Percentiles rank a stretch among this genome's conserved stretches.
phyloP scores from a whole-genome alignment of 1,284 basidiomycete genomes.

The Pulveroboletus sp. region DNA sequence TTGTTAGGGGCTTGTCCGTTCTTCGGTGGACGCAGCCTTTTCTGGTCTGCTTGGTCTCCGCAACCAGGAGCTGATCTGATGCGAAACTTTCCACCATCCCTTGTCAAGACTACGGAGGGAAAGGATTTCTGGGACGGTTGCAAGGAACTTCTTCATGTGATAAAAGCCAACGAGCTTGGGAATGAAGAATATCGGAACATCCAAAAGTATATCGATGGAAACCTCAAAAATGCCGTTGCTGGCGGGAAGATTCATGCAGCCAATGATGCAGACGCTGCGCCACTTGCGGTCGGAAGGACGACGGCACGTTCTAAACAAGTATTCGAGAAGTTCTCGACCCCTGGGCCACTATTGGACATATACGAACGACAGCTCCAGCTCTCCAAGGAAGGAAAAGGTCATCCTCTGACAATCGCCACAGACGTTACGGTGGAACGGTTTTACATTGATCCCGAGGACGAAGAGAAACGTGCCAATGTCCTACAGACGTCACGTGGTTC shows the following conservation, averaged over 20 bases:
- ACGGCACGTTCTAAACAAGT: conserved; percentile 12
- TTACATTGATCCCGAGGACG: conserved; percentile 9
- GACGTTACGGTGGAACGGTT: conserved; percentile 8
- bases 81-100: conserved; percentile 5
- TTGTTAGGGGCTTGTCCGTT: conserved; percentile 7
- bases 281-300: conserved; percentile 10
- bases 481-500: conserved; percentile 14
- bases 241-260: background rate
- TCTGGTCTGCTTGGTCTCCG: conserved; percentile 12
- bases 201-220: conserved; percentile 2
- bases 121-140: conserved; percentile 3
- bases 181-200: conserved; percentile 3
- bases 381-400: conserved; percentile 14
- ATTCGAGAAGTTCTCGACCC: conserved; percentile 33
- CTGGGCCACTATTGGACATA: conserved; percentile 27
- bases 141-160: conserved; percentile 6
- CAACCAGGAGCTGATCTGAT: background rate
- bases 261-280: background rate
- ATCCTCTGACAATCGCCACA: conserved; percentile 6
- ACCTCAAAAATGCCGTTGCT: background rate
- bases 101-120: background rate
- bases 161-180: background rate
- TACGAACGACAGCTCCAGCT: conserved; percentile 25
- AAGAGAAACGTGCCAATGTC: background rate
- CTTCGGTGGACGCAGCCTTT: conserved; percentile 12